Percentiles rank a stretch among this genome's conserved stretches.
These are phyloP conservation scores for Vanrija humicola DNA, from an alignment of 1,284 basidiomycete species.

Conservation along the genomic window DNA sequence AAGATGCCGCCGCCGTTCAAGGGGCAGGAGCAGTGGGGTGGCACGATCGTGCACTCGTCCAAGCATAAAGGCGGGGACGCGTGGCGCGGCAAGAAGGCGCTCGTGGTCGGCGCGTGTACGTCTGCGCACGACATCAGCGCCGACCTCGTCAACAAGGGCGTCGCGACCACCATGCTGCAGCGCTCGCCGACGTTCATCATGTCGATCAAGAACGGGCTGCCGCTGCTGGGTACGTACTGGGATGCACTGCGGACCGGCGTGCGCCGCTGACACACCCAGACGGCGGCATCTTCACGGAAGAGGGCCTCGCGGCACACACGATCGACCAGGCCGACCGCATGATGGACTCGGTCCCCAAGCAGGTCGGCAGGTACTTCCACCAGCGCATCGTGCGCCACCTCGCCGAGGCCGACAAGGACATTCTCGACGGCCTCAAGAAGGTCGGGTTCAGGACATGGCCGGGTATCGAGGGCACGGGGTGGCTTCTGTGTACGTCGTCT, in stretches of 20 bases:
- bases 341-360: conserved; percentile 53
- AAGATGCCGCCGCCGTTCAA: conserved; percentile 50
- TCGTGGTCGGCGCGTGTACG: conserved; percentile 61
- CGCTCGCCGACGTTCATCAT: conserved; percentile 62
- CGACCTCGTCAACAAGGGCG: conserved; percentile 53
- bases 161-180: conserved; percentile 62
- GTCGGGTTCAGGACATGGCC: conserved; percentile 60
- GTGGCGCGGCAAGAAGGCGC: conserved; percentile 58
- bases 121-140: conserved; percentile 54
- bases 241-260: too few species aligned
- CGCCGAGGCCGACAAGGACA: conserved; percentile 57
- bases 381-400: conserved; percentile 54
- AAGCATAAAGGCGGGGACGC: conserved; percentile 54
- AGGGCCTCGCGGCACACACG: conserved; percentile 47
- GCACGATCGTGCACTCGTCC: conserved; percentile 58
- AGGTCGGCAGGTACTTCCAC: conserved; percentile 52
- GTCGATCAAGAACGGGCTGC: conserved; percentile 53
- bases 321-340: conserved; percentile 55
- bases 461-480: conserved; percentile 55
- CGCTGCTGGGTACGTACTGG: conserved; percentile 34
- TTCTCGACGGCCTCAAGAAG: conserved; percentile 57
- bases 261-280: neutral
- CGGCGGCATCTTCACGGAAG: conserved; percentile 55
- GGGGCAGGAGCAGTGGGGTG: conserved; percentile 57
- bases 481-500: conserved; percentile 1